phyloP scores from a whole-genome alignment of 768 basidiomycete species.

The Bullera alba region DNA sequence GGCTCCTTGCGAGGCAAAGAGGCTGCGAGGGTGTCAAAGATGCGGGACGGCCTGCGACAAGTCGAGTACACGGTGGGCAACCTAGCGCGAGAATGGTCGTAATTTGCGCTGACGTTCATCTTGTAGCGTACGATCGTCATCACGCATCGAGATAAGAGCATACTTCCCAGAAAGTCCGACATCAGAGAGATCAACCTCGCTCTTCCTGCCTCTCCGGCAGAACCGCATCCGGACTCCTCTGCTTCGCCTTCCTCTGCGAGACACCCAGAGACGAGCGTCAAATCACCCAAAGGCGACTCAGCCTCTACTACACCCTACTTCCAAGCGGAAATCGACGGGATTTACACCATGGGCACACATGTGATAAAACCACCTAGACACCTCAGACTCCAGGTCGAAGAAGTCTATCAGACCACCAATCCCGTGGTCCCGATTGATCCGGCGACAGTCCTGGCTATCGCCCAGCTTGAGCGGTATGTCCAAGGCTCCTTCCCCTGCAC shows the following conservation, averaged over 20 bases:
- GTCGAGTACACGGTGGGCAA: slow-evolving; percentile 46
- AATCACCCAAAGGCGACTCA: no score
- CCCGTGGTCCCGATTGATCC: slow-evolving; percentile 56
- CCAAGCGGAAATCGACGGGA: not conserved
- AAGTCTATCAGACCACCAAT: slow-evolving; percentile 67
- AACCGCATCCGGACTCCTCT: not conserved
- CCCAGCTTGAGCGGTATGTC: slow-evolving; percentile 60
- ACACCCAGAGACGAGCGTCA: no score
- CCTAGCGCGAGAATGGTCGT: not conserved
- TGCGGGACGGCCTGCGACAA: slow-evolving; percentile 48
- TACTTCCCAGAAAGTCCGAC: slow-evolving; percentile 56
- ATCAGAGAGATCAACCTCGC: slow-evolving; percentile 63
- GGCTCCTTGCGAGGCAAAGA: slow-evolving; percentile 10
- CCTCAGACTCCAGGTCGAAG: slow-evolving; percentile 41
- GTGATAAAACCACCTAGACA: slow-evolving; percentile 47
- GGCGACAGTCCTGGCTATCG: slow-evolving; percentile 54
- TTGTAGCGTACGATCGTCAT: slow-evolving; percentile 53
- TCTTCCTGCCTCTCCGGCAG: slow-evolving; percentile 23
- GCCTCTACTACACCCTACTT: slow-evolving; percentile 16
- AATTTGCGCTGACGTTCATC: not conserved
- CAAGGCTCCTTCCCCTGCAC: slow-evolving; percentile 46
- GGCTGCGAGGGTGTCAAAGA: slow-evolving; percentile 6
- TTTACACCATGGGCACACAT: slow-evolving; percentile 70
- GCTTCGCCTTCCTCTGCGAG: not conserved
- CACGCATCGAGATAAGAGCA: slow-evolving; percentile 60